phyloP scores from a whole-genome alignment of 192 early-diverging fungal species.

The Coemansia sp. region DNA sequence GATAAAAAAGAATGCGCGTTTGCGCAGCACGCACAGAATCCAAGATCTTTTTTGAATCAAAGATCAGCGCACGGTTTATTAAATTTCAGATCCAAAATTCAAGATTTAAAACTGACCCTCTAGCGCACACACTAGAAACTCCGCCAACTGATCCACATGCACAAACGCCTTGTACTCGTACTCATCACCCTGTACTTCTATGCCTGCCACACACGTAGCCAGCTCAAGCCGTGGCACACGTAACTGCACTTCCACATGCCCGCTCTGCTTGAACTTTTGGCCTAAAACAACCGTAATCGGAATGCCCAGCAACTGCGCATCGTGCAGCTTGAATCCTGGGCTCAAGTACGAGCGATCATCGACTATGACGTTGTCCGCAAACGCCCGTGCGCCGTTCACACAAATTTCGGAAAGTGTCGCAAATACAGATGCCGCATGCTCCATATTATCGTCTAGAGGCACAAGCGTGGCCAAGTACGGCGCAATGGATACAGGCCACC shows the following conservation, averaged over 20 bases:
- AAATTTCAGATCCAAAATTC: too few species aligned
- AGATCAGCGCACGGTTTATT: too few species aligned
- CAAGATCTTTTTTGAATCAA: too few species aligned
- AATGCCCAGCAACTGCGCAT: constrained; percentile 80
- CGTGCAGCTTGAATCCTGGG: constrained; percentile 79
- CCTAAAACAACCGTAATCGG: constrained; percentile 77
- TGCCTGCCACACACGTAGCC: constrained; percentile 3
- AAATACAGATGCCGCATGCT: constrained; percentile 19
- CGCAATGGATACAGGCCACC: constrained; percentile 79
- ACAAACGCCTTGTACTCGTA: constrained; percentile 28
- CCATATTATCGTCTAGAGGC: constrained; percentile 41
- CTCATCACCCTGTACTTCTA: background rate
- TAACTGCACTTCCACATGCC: constrained; percentile 42
- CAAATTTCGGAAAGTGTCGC: background rate
- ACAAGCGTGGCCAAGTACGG: constrained; percentile 72
- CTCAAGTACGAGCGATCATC: constrained; percentile 69
- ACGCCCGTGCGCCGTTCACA: constrained; percentile 11
- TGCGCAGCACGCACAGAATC: too few species aligned
- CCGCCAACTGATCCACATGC: constrained; percentile 11
- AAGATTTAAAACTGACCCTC: background rate
- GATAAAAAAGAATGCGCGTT: too few species aligned
- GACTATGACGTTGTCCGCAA: constrained; percentile 59
- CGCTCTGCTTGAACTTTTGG: constrained; percentile 46
- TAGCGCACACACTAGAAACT: constrained; percentile 24
- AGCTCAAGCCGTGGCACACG: constrained; percentile 26